Evolutionary conservation across 2,329 filamentous ascomycete genomes (phyloP).

Genomic region (Grosmannia serpens): DNA sequence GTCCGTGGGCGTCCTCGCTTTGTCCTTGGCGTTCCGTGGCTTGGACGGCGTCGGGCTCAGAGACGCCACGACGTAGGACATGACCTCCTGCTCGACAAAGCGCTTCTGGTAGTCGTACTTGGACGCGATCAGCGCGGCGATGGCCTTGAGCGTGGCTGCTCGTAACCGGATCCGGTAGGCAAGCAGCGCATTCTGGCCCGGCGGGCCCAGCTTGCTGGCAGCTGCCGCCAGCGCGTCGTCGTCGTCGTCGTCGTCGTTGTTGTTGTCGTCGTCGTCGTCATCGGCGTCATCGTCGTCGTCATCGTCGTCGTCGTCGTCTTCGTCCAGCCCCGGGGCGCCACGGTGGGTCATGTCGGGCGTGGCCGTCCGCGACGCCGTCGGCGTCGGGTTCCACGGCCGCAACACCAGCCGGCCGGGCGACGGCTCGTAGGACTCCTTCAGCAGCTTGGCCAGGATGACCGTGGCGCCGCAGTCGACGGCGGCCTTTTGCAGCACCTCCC

Average conservation of each 20-base stretch:
- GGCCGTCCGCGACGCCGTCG: constrained; percentile 7
- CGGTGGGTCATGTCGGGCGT: not conserved
- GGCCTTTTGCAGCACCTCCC: constrained; percentile 66
- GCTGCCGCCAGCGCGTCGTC: constrained; percentile 17
- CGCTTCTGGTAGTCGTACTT: constrained; percentile 77
- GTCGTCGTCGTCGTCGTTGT: not conserved
- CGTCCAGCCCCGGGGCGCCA: not conserved
- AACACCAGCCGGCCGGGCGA: constrained; percentile 21
- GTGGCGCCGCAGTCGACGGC: constrained; percentile 55
- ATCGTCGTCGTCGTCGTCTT: not conserved
- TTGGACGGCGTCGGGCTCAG: constrained; percentile 46
- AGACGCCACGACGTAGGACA: constrained; percentile 75
- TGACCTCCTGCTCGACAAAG: constrained; percentile 69
- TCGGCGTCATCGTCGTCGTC: not conserved
- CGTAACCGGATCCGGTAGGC: constrained; percentile 65
- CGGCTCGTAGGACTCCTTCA: constrained; percentile 40
- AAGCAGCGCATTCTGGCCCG: constrained; percentile 47
- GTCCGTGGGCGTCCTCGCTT: constrained; percentile 19
- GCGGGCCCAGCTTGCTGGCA: constrained; percentile 37
- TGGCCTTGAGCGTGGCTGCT: constrained; percentile 62
- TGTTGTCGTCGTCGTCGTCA: not conserved
- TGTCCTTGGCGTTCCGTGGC: constrained; percentile 31
- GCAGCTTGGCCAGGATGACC: constrained; percentile 32
- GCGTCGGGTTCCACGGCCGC: constrained; percentile 25
- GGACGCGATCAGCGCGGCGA: constrained; percentile 70